phyloP scores from a whole-genome alignment of 495 filamentous ascomycete species.

The Aspergillus steynii region DNA sequence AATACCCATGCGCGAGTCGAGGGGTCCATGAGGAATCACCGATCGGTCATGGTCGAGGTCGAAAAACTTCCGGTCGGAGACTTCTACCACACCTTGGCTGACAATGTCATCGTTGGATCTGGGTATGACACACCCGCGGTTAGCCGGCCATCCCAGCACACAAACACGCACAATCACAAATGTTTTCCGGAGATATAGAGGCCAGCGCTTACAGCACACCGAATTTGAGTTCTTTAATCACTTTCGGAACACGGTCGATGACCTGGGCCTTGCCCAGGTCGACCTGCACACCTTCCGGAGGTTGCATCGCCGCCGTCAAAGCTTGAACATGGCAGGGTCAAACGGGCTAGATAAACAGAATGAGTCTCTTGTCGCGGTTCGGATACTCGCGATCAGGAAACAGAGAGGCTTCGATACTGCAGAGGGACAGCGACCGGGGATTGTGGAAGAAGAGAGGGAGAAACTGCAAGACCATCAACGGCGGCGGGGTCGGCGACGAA shows the following conservation, averaged over 20 bases:
- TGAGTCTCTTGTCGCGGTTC: neutral
- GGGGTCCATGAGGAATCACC: slow-evolving; percentile 74
- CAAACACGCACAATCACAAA: slow-evolving; percentile 4
- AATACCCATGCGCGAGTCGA: slow-evolving; percentile 87
- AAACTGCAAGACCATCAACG: slow-evolving; percentile 22
- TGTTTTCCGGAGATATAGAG: neutral
- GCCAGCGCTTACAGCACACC: slow-evolving; percentile 72
- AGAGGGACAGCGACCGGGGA: neutral
- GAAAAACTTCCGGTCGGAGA: slow-evolving; percentile 87
- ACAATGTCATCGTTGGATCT: slow-evolving; percentile 91
- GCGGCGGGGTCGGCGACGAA: slow-evolving; percentile 35
- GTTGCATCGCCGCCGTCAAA: slow-evolving; percentile 49
- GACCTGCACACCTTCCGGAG: slow-evolving; percentile 48
- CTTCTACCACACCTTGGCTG: slow-evolving; percentile 88
- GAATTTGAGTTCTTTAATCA: slow-evolving; percentile 91
- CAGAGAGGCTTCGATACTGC: neutral
- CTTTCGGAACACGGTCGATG: slow-evolving; percentile 80
- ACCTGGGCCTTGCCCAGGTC: slow-evolving; percentile 82
- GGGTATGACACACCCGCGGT: slow-evolving; percentile 17
- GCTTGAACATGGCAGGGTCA: slow-evolving; percentile 39
- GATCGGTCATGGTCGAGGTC: slow-evolving; percentile 73
- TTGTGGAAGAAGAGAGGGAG: slow-evolving; percentile 13
- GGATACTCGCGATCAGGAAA: neutral
- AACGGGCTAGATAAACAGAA: neutral
- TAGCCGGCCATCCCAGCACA: slow-evolving; percentile 15